Evolutionary conservation across 2,329 filamentous ascomycete genomes (phyloP), one percentile per base, ranked within the genome.

Genomic region (Ceratocystis eucalypticola): DNA sequence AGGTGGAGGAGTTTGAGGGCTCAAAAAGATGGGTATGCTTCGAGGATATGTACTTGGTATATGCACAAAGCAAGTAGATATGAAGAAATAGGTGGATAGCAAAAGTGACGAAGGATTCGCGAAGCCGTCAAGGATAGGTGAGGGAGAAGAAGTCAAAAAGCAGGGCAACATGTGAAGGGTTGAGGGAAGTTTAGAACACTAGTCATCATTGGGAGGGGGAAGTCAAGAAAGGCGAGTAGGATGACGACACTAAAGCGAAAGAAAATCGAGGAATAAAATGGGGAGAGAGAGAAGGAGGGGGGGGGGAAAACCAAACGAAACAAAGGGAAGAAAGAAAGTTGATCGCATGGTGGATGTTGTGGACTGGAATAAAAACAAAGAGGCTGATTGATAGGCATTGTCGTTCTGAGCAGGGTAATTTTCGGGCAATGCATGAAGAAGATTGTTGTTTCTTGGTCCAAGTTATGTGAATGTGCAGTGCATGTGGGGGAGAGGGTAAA

Each of bases 151-250:
- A 63, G 17, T n/a, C 44, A 30, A 48, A 48, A 63, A 50, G n/a
- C 25, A n/a, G 45, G 25, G 30, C 61, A 63, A 20, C 61, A 63
- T 63, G 61, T 63, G 41, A 63, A 63, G 61, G 61, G 41, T 48
- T 50, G 61, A 63, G 48, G 61, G 61, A 48, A 48, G 61, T 15
- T 63, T 28, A 28, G 22, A 45, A 45, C 61, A 63, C 61, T 63
- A 63, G 61, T 22, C 41, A 41, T n/a, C 46, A 25, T 20, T 37
- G 46, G 37, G 44, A 44, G 25, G 67, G 25, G 67, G 44, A 45
- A 66, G 45, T 66, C 69, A 53, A 65, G 65, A 62, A 41, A 53
- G 64, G 45, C 61, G 66, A 28, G 22, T 46, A 62, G 61, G 33
- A 44, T 64, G 65, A 62, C 50, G 45, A 53, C 44, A 62, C 37